phyloP scores from a whole-genome alignment of 352 stramenopile genomes.

The Globisporangium megalacanthum region DNA sequence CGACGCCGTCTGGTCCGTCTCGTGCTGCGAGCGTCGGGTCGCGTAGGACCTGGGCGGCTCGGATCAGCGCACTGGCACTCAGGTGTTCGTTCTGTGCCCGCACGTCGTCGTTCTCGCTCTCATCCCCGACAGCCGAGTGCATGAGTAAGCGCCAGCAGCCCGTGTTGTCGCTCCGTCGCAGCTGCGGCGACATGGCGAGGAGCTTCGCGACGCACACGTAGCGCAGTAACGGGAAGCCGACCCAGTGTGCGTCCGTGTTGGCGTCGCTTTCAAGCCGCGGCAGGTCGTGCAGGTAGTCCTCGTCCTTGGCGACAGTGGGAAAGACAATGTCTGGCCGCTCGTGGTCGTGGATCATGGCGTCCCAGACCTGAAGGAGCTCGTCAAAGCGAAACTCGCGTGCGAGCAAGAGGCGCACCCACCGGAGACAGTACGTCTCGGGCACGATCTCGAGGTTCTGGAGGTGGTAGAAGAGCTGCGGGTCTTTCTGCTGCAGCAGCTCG shows the following conservation, averaged over 20 bases:
- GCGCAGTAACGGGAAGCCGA: slow-evolving; percentile 60
- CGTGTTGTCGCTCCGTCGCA: slow-evolving; percentile 58
- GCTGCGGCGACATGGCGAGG: slow-evolving; percentile 41
- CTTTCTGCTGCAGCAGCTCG: slow-evolving; percentile 65
- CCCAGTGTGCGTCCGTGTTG: slow-evolving; percentile 20
- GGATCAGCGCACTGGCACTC: slow-evolving; percentile 25
- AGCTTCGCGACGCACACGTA: slow-evolving; percentile 68
- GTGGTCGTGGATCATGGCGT: slow-evolving; percentile 55
- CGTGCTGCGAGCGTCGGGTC: slow-evolving; percentile 46
- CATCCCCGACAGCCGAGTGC: slow-evolving; percentile 24
- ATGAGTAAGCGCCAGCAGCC: slow-evolving; percentile 73
- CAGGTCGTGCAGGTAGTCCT: slow-evolving; percentile 31
- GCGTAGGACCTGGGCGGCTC: slow-evolving; percentile 50
- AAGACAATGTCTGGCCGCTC: slow-evolving; percentile 30
- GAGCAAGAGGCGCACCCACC: slow-evolving; percentile 76
- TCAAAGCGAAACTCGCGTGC: slow-evolving; percentile 70
- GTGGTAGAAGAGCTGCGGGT: slow-evolving; percentile 79
- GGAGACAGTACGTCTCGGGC: slow-evolving; percentile 75
- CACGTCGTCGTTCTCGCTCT: slow-evolving; percentile 10
- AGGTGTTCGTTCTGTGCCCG: slow-evolving; percentile 7
- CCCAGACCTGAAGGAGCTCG: slow-evolving; percentile 57
- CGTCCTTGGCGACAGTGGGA: slow-evolving; percentile 26
- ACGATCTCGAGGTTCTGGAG: slow-evolving; percentile 76
- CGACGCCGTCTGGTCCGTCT: slow-evolving; percentile 22
- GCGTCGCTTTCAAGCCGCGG: slow-evolving; percentile 19